Evolutionary conservation across 305 asterid genomes (phyloP).

Genomic region (Fraxinus nigra): DNA sequence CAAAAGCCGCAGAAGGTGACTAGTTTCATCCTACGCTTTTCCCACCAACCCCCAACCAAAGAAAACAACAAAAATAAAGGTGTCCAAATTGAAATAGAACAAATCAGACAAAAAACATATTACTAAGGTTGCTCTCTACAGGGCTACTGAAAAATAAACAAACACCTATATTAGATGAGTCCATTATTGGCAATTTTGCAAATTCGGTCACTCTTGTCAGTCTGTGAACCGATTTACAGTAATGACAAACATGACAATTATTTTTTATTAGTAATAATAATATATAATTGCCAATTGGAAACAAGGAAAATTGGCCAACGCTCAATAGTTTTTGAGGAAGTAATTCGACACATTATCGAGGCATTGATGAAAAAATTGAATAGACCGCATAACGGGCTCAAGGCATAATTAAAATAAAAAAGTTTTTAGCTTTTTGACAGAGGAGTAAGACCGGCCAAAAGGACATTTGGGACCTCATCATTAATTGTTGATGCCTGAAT

Average conservation of each 20-base stretch:
- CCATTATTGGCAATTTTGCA: constrained; percentile 3
- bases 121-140: not conserved
- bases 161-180: not conserved
- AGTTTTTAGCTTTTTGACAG: not conserved
- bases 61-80: not conserved
- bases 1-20: not conserved
- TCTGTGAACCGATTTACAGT: not conserved
- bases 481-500: not conserved
- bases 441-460: not conserved
- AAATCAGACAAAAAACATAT: not conserved
- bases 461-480: not conserved
- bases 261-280: not conserved
- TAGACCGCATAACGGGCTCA: not conserved
- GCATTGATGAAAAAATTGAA: not conserved
- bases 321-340: not conserved
- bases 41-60: not conserved
- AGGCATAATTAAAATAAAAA: not conserved
- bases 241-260: not conserved
- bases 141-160: not conserved
- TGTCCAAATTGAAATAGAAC: not conserved
- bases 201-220: not conserved
- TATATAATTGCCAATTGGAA: constrained; percentile 7
- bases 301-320: not conserved
- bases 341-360: not conserved
- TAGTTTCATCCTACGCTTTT: not conserved